Base-by-base conservation (phyloP, 495 filamentous ascomycete species). In the Halenospora varia region DNA sequence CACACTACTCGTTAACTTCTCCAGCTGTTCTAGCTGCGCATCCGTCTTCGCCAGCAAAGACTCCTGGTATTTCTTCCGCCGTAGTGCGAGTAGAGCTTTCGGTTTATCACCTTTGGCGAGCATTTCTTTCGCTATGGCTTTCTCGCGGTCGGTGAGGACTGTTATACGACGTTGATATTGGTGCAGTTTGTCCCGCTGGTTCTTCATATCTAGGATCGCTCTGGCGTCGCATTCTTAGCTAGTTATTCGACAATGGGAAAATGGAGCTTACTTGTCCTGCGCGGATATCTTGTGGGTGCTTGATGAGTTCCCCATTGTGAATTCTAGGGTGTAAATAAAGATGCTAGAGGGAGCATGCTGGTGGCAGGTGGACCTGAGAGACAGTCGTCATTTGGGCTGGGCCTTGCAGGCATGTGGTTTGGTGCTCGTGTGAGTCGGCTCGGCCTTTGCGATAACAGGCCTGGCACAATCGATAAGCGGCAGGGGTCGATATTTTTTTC, bases 21-120 rank as follows among this genome's bases (percentile, higher is more conserved):
- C 90, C 19, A 97, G 75, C 66, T 92, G 87, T 48, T 87, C 90
- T 2, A 98, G 83, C 71, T 97, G 94, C 8, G 80, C 80, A 71
- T 97, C 95, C 6, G 95, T 97, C 70, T 96, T 94, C 48, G 81
- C 77, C 20, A 98, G 82, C 9, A 98, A 80, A 4, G 88, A 84
- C 68, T 97, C 90, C 68, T 98, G 95, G 77, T 96, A 98, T 70
- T 97, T 98, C 72, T 96, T 96, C 52, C 91, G 84, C 45, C 94
- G 89, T 39, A 98, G 80, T 0, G 95, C 95, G 6, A 98, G 83
- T 18, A 96, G 80, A 0, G 94, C 94, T 49, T 86, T 83, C 63
- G 80, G 75, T 66, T 88, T 89, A 72, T 97, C 88, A 67, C 85
- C 82, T 40, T 78, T 75, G 1, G 64, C 73, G 9, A 98, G 82